Base-by-base conservation (phyloP, 495 filamentous ascomycete species). In the Achaetomiella virescens region DNA sequence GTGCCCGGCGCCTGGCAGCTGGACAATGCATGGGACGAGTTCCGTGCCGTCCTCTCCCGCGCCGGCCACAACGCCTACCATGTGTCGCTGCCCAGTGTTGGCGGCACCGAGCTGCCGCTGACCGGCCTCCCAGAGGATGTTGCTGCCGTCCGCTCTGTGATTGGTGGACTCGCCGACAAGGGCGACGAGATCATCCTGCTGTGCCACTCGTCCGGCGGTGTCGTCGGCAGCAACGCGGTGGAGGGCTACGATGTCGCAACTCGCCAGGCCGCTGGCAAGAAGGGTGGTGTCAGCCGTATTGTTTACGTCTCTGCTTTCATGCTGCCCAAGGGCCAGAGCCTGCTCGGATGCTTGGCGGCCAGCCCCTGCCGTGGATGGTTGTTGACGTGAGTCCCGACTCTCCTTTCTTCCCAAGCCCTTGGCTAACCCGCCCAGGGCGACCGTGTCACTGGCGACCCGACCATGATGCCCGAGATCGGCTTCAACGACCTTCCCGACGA, bases 401-500 rank as follows among this genome's bases (percentile, higher is more conserved):
- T 8, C n/a, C 45, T n/a, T 27, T 14, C 17, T 35, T 5, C 22
- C 36, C 27, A 4, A 31, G 4, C 27, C 27, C 12, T 36, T 7
- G 14, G 49, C 36, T 41, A 20, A 42, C 25, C 0, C 18, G 14
- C 12, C 2, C 36, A 52, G 49, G 37, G 37, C 15, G 49, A 52
- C 49, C 49, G 49, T 37, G 49, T 52, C 38, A 52, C 37, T 2
- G 49, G 49, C 37, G 24, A 52, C 38, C 49, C 49, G 9, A 17
- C 18, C 15, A 17, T 42, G 49, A 52, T 52, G 49, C 49, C 49
- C 38, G 49, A 41, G 38, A 21, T 52, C 24, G 49, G 49, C 49
- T 52, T 52, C 25, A 52, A 52, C 49, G 49, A 52, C 49, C 37
- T 52, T n/a, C 49, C 49, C 35, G 22, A 36, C 24, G 37, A 41